Base-by-base conservation (phyloP, 805 yeast genomes). In the Kodamaea fukazawae region DNA sequence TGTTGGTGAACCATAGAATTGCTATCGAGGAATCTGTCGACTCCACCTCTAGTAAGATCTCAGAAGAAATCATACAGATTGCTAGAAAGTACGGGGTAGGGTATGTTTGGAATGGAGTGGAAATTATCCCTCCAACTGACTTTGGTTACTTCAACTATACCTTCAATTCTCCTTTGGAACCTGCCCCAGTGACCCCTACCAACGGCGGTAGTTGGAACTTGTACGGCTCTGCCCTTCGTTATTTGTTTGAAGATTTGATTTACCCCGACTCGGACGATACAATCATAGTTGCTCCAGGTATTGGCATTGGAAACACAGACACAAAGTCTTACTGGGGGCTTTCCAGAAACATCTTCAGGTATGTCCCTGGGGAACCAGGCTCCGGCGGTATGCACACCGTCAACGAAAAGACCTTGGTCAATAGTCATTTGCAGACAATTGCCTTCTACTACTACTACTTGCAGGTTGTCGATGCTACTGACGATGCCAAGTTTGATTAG, bases 1-100 rank as follows among this genome's bases (percentile, higher is more conserved):
- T 70, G 4, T 51, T 62, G 15, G 64, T 74, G 13, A 73, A 75
- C 53, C 71, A 71, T 27, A 53, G 80, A 37, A 65, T 75, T 33
- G 71, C 77, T 2, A 50, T 73, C 16, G 80, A 72, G 43, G 65
- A 64, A 34, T 41, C 67, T 6, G 67, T 71, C 9, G 50, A 49
- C 3, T 46, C 54, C 18, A 65, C 69, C 0, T 49, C 55, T 2
- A 45, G 57, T 4, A 71, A 70, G 39, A 50, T 69, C 15, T 40
- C 67, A 16, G 40, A 41, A 2, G 58, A 69, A 33, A 50, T 65
- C 7, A 42, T 49, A 32, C 41, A 45, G 4, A 50, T 71, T 34
- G 75, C 78, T 0, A 32, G 53, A 2, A 57, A 59, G 34, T 67
- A 58, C 37, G 60, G 59, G 16, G 51, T 73, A 33, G 78, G 75